A percentile compares a stretch with the other conserved stretches of the same genome.
phyloP scores from a whole-genome alignment of 108 stramenopile species.

The Conticribra guillardii region DNA sequence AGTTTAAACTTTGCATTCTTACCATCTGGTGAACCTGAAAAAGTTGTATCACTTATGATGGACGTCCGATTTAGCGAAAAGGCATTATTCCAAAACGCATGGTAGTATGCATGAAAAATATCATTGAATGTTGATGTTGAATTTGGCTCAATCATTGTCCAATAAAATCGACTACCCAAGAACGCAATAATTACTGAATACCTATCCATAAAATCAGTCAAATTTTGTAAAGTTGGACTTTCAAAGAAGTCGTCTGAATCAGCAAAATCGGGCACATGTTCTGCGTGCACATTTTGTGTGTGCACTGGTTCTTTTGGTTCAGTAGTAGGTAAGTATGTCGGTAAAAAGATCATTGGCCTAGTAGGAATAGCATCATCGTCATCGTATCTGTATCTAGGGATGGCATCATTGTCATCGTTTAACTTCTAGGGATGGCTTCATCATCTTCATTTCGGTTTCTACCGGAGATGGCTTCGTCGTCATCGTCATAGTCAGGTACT shows the following conservation, averaged over 20 bases:
- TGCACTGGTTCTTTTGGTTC: conserved; percentile 2
- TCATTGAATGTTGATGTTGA: conserved; percentile 6
- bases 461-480: too few relatives aligned
- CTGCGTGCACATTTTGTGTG: conserved; percentile 15
- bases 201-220: conserved; percentile 29
- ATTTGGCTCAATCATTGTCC: conserved; percentile 20
- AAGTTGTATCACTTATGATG: neutral
- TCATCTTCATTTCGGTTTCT: too few relatives aligned
- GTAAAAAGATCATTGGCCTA: neutral
- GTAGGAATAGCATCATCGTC: too few relatives aligned
- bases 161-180: conserved; percentile 24
- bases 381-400: too few relatives aligned
- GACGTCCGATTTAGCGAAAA: neutral
- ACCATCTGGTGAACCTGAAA: neutral
- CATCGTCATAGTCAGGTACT: too few relatives aligned
- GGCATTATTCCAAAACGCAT: conserved; percentile 1
- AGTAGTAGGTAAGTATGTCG: too few relatives aligned
- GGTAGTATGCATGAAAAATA: conserved; percentile 20
- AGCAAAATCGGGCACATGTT: conserved; percentile 5
- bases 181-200: conserved; percentile 28
- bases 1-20: neutral
- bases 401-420: too few relatives aligned
- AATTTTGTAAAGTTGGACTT: conserved; percentile 15
- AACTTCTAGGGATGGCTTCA: too few relatives aligned
- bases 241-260: conserved; percentile 38